phyloP scores from a whole-genome alignment of 1,284 basidiomycete genomes.

The Leccinum angustisporum region DNA sequence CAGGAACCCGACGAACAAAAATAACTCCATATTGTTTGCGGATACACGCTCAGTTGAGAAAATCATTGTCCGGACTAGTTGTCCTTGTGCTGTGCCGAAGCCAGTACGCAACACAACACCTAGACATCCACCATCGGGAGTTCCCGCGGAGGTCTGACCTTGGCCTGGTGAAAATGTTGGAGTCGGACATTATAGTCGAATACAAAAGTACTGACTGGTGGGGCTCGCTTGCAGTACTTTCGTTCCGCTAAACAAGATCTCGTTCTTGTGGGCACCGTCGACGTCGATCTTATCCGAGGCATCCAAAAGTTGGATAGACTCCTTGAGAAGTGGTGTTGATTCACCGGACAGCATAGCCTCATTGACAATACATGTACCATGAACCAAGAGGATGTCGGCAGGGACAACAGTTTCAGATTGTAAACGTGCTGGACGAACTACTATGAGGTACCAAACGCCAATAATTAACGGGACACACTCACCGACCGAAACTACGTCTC shows the following conservation, averaged over 20 bases:
- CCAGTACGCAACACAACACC: constrained; percentile 93
- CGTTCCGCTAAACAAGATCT: constrained; percentile 91
- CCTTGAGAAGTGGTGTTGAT: constrained; percentile 92
- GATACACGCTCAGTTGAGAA: constrained; percentile 94
- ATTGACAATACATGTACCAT: constrained; percentile 92
- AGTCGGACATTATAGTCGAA: background rate
- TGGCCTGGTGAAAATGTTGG: constrained; percentile 31
- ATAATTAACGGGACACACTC: constrained; percentile 20
- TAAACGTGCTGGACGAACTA: constrained; percentile 54
- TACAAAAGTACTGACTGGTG: constrained; percentile 37
- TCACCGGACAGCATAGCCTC: constrained; percentile 98
- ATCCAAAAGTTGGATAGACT: constrained; percentile 86
- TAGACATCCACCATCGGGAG: constrained; percentile 88
- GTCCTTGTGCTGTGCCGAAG: constrained; percentile 94
- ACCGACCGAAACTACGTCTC: constrained; percentile 86
- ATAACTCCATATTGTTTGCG: constrained; percentile 91
- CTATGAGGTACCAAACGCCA: background rate
- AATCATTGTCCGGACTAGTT: constrained; percentile 95
- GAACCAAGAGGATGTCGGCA: constrained; percentile 85
- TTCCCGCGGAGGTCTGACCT: constrained; percentile 49
- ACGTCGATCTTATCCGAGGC: constrained; percentile 75
- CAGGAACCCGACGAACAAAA: constrained; percentile 86
- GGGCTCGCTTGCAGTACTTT: constrained; percentile 85
- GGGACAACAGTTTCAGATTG: constrained; percentile 85
- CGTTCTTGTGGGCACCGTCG: constrained; percentile 82